These are phyloP conservation scores for Fusarium mangiferae DNA, from an alignment of 2,329 filamentous ascomycete species.

Conservation along the genomic window DNA sequence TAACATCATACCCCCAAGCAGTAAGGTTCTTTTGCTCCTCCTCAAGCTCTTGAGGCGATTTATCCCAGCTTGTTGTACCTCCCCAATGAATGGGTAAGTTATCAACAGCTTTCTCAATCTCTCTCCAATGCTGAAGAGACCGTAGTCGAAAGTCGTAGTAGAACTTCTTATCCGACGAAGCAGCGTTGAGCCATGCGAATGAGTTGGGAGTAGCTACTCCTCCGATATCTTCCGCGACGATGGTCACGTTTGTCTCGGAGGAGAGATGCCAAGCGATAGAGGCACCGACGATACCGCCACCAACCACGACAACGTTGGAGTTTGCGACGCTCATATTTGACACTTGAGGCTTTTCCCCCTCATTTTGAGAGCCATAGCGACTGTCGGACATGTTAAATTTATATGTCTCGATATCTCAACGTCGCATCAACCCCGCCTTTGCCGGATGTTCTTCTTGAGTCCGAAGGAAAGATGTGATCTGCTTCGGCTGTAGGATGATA, in stretches of 20 bases:
- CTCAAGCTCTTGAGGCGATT: not conserved
- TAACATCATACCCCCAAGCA: constrained; percentile 7
- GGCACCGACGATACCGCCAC: constrained; percentile 24
- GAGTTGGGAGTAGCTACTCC: constrained; percentile 11
- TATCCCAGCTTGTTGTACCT: constrained; percentile 7
- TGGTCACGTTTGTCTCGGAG: constrained; percentile 5
- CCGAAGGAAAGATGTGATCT: not conserved
- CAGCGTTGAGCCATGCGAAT: constrained; percentile 18
- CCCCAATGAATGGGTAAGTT: constrained; percentile 11
- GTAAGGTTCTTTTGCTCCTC: constrained; percentile 5
- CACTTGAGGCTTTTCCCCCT: fast-evolving
- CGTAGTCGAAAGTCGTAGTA: constrained; percentile 19
- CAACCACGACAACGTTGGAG: not conserved
- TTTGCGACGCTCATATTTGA: not conserved
- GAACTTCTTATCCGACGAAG: constrained; percentile 1
- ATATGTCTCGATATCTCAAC: not conserved
- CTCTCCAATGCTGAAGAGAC: constrained; percentile 4
- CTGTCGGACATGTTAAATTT: not conserved
- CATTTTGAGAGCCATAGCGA: fast-evolving
- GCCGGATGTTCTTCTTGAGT: not conserved
- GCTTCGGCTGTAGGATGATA: not conserved
- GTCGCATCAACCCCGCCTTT: not conserved
- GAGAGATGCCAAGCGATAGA: constrained; percentile 24
- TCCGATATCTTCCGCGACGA: constrained; percentile 21
- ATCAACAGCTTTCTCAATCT: not conserved